Evolutionary conservation across 306 rosid species (phyloP).

Genomic region (Pyrus bretschneideri): DNA sequence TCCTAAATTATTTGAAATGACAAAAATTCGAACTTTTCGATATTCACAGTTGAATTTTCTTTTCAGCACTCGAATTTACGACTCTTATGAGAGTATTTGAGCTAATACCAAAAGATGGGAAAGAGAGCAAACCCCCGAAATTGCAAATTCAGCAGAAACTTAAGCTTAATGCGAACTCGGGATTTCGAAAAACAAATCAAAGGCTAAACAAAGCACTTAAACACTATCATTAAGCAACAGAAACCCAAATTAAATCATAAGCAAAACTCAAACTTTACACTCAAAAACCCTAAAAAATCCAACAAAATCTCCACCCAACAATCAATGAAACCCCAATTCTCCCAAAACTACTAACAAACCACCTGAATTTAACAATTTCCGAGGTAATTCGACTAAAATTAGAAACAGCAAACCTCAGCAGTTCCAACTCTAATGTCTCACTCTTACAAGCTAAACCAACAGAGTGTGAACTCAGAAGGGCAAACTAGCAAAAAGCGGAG

Average conservation of each 20-base stretch:
- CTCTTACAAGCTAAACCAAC: conserved; percentile 12
- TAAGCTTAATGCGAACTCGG: conserved; percentile 10
- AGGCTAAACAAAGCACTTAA: not conserved
- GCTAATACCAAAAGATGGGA: not conserved
- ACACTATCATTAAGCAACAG: not conserved
- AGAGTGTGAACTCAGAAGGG: not conserved
- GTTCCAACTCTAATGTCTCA: not conserved
- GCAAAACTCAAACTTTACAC: not conserved
- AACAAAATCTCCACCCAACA: conserved; percentile 8
- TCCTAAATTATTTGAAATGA: not conserved
- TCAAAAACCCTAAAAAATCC: conserved; percentile 3
- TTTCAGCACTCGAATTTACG: not conserved
- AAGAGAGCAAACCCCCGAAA: not conserved
- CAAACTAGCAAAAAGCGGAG: not conserved
- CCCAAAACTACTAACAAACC: not conserved
- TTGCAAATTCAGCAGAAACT: not conserved
- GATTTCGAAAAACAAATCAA: not conserved
- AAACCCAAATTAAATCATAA: not conserved
- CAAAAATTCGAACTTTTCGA: not conserved
- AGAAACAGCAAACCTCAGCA: not conserved
- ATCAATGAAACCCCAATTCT: conserved; percentile 7
- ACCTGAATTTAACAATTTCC: conserved; percentile 5
- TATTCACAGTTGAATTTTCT: not conserved
- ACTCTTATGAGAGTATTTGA: not conserved
- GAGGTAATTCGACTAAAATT: conserved; percentile 2